Evolutionary conservation across 2,329 filamentous ascomycete genomes (phyloP).

Genomic region (Neophaeococcomyces aloes): DNA sequence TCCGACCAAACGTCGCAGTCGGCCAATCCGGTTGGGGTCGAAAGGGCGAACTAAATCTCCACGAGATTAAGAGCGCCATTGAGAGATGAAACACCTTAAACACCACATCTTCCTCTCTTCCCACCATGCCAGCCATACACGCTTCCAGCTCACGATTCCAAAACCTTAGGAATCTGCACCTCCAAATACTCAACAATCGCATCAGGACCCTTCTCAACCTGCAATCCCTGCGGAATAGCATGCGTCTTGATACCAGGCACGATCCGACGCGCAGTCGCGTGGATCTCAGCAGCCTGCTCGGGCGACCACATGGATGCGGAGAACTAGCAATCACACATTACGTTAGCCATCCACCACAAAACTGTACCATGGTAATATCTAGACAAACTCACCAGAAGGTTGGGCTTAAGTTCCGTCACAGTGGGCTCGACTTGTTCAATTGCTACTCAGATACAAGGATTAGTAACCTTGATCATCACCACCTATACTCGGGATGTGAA

Average conservation of each 20-base stretch:
- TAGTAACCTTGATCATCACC: no score
- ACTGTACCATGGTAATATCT: background rate
- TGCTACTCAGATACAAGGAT: background rate
- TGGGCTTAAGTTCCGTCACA: constrained; percentile 15
- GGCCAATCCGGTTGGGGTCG: constrained; percentile 75
- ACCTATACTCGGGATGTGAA: no score
- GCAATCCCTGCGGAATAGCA: constrained; percentile 33
- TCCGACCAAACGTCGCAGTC: constrained; percentile 64
- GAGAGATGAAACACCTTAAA: background rate
- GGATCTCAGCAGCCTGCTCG: constrained; percentile 30
- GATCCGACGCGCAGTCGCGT: constrained; percentile 28
- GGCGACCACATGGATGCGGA: constrained; percentile 51
- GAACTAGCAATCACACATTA: no score
- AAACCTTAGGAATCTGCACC: constrained; percentile 31
- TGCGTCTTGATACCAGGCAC: constrained; percentile 33
- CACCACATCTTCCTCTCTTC: no score
- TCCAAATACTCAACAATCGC: constrained; percentile 33
- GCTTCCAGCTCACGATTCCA: constrained; percentile 17
- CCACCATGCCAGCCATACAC: background rate
- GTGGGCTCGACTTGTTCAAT: constrained; percentile 10
- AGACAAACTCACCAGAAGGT: constrained; percentile 1
- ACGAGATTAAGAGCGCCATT: constrained; percentile 40
- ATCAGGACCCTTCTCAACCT: constrained; percentile 34
- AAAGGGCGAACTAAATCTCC: constrained; percentile 60
- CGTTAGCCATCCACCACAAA: constrained; percentile 2